Conservation (phyloP, 345 rosid species). For the Eucalyptus polybractea region DNA sequence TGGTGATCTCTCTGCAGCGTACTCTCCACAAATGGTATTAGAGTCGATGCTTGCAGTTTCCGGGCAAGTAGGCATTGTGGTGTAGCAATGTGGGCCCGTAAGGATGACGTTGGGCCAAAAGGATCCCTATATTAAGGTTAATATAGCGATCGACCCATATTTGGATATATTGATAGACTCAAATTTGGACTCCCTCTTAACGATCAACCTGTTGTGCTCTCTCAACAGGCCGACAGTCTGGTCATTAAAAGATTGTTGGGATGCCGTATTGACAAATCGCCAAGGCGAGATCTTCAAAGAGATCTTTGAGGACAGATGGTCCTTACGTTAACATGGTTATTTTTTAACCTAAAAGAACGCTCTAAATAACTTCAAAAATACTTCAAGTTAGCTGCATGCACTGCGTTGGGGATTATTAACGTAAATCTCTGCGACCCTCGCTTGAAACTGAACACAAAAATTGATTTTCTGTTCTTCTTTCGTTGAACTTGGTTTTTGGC, state of each 20-base stretch:
- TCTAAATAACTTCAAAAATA: neutral
- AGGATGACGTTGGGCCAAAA: no score
- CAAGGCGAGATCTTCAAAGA: neutral
- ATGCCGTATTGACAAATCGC: neutral
- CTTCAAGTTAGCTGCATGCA: neutral
- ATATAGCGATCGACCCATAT: no score
- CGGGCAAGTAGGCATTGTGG: no score
- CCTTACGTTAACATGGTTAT: neutral
- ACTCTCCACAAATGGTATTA: no score
- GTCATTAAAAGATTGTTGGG: neutral
- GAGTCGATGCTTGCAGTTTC: fast-evolving
- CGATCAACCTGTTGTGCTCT: fast-evolving
- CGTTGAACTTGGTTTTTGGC: neutral
- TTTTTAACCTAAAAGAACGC: neutral
- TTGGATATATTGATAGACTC: no score
- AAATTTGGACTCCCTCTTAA: fast-evolving
- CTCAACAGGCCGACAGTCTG: neutral
- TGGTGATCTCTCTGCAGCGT: fast-evolving
- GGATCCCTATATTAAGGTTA: no score
- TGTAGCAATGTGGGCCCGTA: no score
- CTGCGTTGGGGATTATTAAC: neutral
- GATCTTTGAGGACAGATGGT: neutral
- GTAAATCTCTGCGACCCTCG: neutral
- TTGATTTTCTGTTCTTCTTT: neutral
- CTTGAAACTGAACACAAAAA: neutral